Evolutionary conservation across 1,139 yeast genomes (phyloP).

Genomic region (Zygosaccharomyces sapae): DNA sequence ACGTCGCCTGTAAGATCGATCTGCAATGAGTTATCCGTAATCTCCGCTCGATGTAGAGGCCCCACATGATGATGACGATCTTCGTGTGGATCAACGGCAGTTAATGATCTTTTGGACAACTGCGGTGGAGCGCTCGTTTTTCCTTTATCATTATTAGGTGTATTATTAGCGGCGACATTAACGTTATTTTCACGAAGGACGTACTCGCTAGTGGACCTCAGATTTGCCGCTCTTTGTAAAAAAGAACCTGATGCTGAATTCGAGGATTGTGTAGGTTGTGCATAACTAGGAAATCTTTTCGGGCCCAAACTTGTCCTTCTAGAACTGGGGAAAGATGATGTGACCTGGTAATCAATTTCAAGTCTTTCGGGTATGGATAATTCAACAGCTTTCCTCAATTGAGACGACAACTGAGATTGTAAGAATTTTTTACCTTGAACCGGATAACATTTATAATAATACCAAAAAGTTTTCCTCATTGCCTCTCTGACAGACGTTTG

Average conservation of each 20-base stretch:
- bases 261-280: constrained; percentile 35
- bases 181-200: constrained; percentile 12
- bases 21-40: constrained; percentile 13
- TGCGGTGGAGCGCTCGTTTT: constrained; percentile 28
- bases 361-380: constrained; percentile 48
- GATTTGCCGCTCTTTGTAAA: constrained; percentile 17
- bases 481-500: constrained; percentile 75
- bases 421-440: constrained; percentile 40
- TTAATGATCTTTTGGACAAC: constrained; percentile 7
- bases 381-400: constrained; percentile 53
- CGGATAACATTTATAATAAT: constrained; percentile 50
- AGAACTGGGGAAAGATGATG: constrained; percentile 10
- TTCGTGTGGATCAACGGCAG: constrained; percentile 3
- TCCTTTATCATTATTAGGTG: constrained; percentile 12
- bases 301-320: constrained; percentile 21
- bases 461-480: constrained; percentile 75
- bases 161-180: constrained; percentile 1
- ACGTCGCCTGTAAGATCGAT: constrained; percentile 34
- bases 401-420: constrained; percentile 38
- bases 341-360: constrained; percentile 23
- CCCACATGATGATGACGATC: not conserved
- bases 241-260: constrained; percentile 9
- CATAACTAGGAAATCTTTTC: constrained; percentile 33
- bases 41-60: not conserved
- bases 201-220: constrained; percentile 30